Evolutionary conservation across 2,329 filamentous ascomycete genomes (phyloP).

Genomic region (Hymenoscyphus fructigenus): DNA sequence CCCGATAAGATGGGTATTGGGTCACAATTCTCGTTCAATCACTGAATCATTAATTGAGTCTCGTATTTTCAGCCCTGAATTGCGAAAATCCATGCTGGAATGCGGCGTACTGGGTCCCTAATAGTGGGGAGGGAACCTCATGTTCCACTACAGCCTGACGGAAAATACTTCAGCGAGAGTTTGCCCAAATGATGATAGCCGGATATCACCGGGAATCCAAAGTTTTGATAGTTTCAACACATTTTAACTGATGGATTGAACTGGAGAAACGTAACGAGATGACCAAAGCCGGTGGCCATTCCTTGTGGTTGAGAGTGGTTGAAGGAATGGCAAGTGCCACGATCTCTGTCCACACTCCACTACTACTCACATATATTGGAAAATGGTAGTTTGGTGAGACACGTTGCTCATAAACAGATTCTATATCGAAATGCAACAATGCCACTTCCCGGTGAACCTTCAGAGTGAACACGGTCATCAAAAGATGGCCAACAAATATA

Average conservation of each 20-base stretch:
- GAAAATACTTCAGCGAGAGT: no score
- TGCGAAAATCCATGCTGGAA: neutral
- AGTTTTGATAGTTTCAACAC: no score
- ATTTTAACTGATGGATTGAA: no score
- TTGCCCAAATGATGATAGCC: neutral
- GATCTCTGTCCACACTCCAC: neutral
- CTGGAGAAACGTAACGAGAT: no score
- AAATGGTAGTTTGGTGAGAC: neutral
- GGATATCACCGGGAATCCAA: neutral
- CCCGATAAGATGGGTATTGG: neutral
- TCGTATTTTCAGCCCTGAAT: slow-evolving; percentile 1
- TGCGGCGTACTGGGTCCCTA: neutral
- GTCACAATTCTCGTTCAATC: neutral
- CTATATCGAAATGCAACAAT: no score
- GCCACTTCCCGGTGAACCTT: no score
- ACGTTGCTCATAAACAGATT: neutral
- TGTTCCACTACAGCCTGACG: neutral
- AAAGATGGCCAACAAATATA: no score
- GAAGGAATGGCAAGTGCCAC: neutral
- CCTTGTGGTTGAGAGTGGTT: neutral
- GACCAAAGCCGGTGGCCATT: neutral
- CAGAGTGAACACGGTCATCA: no score
- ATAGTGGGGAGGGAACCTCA: neutral
- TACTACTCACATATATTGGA: neutral
- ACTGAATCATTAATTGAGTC: neutral